Conservation (phyloP, 169 alveolate species). For the Babesia divergens region DNA sequence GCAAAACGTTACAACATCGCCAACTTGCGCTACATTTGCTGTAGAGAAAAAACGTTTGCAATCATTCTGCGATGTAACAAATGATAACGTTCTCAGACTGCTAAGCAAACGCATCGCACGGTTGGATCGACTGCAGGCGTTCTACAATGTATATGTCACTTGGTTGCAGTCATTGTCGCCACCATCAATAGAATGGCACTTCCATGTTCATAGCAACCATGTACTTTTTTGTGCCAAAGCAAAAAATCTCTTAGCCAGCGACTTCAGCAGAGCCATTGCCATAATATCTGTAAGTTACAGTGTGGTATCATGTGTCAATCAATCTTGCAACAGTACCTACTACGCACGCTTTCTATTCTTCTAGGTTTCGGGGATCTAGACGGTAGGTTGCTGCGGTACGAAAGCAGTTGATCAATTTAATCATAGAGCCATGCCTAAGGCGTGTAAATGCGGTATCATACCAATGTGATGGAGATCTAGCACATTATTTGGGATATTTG, state of each 20-base stretch:
- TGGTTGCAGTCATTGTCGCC: constrained; percentile 1
- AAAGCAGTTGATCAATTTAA: no score
- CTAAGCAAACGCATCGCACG: neutral
- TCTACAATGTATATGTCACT: neutral
- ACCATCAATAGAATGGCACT: neutral
- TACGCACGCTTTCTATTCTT: neutral
- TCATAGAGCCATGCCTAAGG: neutral
- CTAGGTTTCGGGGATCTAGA: neutral
- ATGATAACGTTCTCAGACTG: no score
- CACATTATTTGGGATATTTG: neutral
- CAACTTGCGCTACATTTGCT: neutral
- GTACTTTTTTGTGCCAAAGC: neutral
- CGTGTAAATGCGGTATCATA: neutral
- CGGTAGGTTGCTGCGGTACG: neutral
- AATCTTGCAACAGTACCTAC: neutral
- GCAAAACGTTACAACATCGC: neutral
- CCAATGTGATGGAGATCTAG: neutral
- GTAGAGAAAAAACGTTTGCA: neutral
- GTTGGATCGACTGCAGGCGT: neutral
- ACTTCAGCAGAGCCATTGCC: neutral
- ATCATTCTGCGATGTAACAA: neutral
- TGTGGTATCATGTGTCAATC: neutral
- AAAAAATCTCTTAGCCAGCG: neutral
- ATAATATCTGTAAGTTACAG: neutral
- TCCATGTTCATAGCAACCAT: neutral